These are phyloP conservation scores for Acorus gramineus DNA, from an alignment of 106 monocot genomes.

Conservation along the genomic window DNA sequence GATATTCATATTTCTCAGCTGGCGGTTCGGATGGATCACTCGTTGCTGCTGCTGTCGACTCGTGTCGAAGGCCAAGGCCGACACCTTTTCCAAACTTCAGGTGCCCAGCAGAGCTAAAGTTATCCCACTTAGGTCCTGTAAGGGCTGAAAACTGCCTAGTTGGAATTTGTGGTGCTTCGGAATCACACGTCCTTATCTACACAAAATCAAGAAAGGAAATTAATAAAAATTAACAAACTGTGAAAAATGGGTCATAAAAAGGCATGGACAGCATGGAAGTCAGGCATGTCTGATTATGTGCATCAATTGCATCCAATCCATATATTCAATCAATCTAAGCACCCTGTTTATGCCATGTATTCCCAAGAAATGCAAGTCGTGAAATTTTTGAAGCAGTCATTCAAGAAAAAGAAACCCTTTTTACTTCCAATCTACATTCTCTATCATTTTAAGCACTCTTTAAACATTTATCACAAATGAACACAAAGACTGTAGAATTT, in stretches of 20 bases:
- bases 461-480: too few species aligned
- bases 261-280: background rate
- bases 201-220: background rate
- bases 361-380: too few species aligned
- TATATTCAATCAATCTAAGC: too few species aligned
- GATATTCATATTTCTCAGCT: conserved; percentile 71
- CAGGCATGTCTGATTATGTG: too few species aligned
- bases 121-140: conserved; percentile 11
- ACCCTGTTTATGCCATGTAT: too few species aligned
- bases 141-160: conserved; percentile 40
- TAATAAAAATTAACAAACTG: background rate
- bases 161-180: conserved; percentile 8
- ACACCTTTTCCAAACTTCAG: conserved; percentile 8
- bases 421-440: too few species aligned
- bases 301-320: too few species aligned
- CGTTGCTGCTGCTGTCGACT: conserved; percentile 47
- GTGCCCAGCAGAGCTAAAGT: background rate
- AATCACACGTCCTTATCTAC: conserved; percentile 16
- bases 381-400: too few species aligned
- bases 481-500: too few species aligned
- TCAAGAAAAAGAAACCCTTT: too few species aligned
- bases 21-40: conserved; percentile 26
- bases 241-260: background rate
- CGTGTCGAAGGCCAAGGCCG: conserved; percentile 17
- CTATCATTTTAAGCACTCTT: too few species aligned